Conservation (phyloP, 2,329 filamentous ascomycete genomes). For the Cladosporium sphaerospermum region DNA sequence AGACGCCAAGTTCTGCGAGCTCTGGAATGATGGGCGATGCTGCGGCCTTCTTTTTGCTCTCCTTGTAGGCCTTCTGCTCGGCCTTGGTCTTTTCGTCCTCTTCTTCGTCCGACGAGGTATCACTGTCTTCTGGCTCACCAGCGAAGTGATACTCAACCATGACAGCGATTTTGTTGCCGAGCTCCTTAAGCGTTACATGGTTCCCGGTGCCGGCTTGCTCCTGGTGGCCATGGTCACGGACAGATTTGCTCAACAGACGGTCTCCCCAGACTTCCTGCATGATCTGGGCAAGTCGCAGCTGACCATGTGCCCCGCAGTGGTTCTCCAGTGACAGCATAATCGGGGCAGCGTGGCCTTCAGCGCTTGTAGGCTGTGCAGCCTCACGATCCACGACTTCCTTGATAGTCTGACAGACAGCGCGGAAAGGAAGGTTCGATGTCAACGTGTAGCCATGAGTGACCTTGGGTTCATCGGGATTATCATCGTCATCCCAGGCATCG, state of each 20-base stretch:
- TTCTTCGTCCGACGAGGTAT: slow-evolving; percentile 37
- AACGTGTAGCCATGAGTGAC: slow-evolving; percentile 66
- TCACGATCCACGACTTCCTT: slow-evolving; percentile 57
- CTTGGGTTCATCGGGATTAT: slow-evolving; percentile 57
- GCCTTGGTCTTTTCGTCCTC: slow-evolving; percentile 36
- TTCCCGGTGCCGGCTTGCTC: slow-evolving; percentile 49
- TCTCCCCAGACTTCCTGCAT: slow-evolving; percentile 59
- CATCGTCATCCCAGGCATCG: slow-evolving; percentile 63
- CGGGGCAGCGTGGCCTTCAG: slow-evolving; percentile 45
- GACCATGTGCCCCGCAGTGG: slow-evolving; percentile 55
- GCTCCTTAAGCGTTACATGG: slow-evolving; percentile 53
- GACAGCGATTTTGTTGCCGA: slow-evolving; percentile 58
- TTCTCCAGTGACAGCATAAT: slow-evolving; percentile 63
- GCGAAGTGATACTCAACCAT: slow-evolving; percentile 63
- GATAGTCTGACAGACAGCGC: slow-evolving; percentile 59
- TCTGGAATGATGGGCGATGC: slow-evolving; percentile 55
- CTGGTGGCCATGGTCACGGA: slow-evolving; percentile 50
- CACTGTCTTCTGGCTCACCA: slow-evolving; percentile 42
- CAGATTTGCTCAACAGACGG: slow-evolving; percentile 51
- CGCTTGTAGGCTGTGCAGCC: slow-evolving; percentile 37
- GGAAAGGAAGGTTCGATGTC: slow-evolving; percentile 60
- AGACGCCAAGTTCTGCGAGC: slow-evolving; percentile 59
- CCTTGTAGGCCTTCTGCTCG: slow-evolving; percentile 50
- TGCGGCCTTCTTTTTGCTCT: slow-evolving; percentile 45
- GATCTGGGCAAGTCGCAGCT: slow-evolving; percentile 56